These are phyloP conservation scores for Epichloe baconii DNA, from an alignment of 2,329 filamentous ascomycete genomes.

Conservation along the genomic window DNA sequence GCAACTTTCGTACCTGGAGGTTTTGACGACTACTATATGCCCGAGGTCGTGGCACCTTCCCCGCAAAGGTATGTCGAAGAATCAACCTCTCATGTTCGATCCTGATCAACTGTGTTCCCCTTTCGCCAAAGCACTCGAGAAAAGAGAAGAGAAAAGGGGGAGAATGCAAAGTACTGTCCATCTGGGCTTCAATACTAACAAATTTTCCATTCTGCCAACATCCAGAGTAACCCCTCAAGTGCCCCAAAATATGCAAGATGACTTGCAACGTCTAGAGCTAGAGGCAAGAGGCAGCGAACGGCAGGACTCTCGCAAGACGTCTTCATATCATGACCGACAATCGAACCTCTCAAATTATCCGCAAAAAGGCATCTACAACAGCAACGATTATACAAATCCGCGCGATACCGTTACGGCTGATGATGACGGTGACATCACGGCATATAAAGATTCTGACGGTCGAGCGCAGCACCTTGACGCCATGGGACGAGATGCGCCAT, in stretches of 20 bases:
- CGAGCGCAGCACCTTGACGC: constrained; percentile 24
- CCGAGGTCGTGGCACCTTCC: constrained; percentile 43
- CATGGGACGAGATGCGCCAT: constrained; percentile 48
- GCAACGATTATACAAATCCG: constrained; percentile 1
- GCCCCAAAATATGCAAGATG: constrained; percentile 91
- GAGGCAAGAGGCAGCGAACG: constrained; percentile 45
- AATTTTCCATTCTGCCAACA: constrained; percentile 16
- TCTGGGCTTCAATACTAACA: constrained; percentile 25
- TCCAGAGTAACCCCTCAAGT: constrained; percentile 86
- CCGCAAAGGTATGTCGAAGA: constrained; percentile 38
- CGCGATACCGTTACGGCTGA: constrained; percentile 16
- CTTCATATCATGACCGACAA: constrained; percentile 27
- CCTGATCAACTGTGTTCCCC: not conserved
- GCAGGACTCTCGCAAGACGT: constrained; percentile 19
- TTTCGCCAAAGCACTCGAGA: not conserved
- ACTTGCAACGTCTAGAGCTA: constrained; percentile 79
- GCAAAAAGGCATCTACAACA: constrained; percentile 10
- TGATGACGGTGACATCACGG: constrained; percentile 24
- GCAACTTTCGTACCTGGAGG: constrained; percentile 47
- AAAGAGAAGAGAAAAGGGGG: not conserved
- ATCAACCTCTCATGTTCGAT: not conserved
- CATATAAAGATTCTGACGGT: constrained; percentile 25
- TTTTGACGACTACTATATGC: constrained; percentile 48
- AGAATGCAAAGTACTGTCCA: not conserved
- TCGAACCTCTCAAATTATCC: constrained; percentile 30